Base-by-base conservation (phyloP, 192 early-diverging fungal genomes). In the Backusella circina region DNA sequence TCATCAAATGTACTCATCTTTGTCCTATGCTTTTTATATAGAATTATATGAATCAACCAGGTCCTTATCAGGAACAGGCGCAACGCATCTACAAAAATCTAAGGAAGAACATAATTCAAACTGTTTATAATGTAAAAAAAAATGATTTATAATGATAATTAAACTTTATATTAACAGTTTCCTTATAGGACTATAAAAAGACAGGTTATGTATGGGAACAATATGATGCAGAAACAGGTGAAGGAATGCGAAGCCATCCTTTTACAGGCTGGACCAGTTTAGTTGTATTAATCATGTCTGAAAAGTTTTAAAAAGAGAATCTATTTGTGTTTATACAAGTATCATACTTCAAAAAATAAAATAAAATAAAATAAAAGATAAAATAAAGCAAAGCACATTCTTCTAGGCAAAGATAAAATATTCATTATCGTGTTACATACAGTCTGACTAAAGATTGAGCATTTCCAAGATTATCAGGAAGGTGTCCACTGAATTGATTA, bases 231-330 rank as follows among this genome's bases (percentile, higher is more conserved):
- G 80, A 82, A 54, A 89, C 87, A 31, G 95, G 97, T 28, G 67
- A 85, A 51, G 94, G 95, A 0, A 81, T 88, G 71, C 85, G 93
- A 57, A 94, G 93, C 70, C 97, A 96, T 86, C 95, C 97, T 44
- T 98, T 98, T 77, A 97, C 95, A 18, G 95, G 95, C 10, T 98
- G 97, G 95, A 96, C 94, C 1, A 84, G 93, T 47, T 85, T 96
- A 69, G 84, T 95, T 13, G 79, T 93, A n/a, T 79, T 93, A 32
- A 93, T 95, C 39, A 97, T 98, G 94, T 88, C 91, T 4, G 95
- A 97, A 70, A 82, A 86, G 41, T 96, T 94, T 79, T 86, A 57
- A 57, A 57, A 21, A 23, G 12, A 23, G 9, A 57, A 21, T 51
- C 50, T 51, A 51, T 51, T 26, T 57, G 54, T 26, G 23, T 26